phyloP scores from a whole-genome alignment of 768 basidiomycete species.

The Panaeolus papilionaceus region DNA sequence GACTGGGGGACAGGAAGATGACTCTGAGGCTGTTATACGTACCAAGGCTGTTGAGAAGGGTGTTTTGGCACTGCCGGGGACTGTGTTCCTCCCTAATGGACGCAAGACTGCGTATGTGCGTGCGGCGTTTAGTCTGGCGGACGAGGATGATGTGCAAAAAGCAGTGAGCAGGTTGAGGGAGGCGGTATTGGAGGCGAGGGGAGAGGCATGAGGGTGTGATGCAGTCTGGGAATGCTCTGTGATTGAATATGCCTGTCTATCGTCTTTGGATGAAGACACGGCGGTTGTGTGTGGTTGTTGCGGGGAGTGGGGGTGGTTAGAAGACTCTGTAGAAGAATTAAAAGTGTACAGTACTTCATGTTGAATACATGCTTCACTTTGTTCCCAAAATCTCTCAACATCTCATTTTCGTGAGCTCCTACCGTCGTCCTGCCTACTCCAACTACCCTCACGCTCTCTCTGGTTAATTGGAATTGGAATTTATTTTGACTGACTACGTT shows the following conservation, averaged over 20 bases:
- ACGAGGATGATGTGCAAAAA: conserved; percentile 73
- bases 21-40: conserved; percentile 76
- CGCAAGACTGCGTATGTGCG: conserved; percentile 77
- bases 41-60: conserved; percentile 80
- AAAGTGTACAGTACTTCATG: conserved; percentile 6
- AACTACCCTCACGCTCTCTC: background rate
- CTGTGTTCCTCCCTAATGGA: conserved; percentile 78
- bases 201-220: background rate
- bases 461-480: too few species aligned
- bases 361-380: conserved; percentile 3
- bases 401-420: background rate
- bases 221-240: background rate
- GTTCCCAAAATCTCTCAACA: background rate
- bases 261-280: too few species aligned
- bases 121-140: conserved; percentile 78
- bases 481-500: too few species aligned
- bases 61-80: conserved; percentile 90
- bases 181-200: conserved; percentile 34
- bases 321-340: background rate
- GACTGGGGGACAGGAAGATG: conserved; percentile 45
- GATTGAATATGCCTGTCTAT: background rate
- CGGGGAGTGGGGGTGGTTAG: background rate
- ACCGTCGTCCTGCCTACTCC: background rate
- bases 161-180: conserved; percentile 66
- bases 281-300: background rate